Evolutionary conservation across 495 filamentous ascomycete genomes (phyloP), one percentile per base, ranked within the genome.

Genomic region (Trichoderma erinaceum): DNA sequence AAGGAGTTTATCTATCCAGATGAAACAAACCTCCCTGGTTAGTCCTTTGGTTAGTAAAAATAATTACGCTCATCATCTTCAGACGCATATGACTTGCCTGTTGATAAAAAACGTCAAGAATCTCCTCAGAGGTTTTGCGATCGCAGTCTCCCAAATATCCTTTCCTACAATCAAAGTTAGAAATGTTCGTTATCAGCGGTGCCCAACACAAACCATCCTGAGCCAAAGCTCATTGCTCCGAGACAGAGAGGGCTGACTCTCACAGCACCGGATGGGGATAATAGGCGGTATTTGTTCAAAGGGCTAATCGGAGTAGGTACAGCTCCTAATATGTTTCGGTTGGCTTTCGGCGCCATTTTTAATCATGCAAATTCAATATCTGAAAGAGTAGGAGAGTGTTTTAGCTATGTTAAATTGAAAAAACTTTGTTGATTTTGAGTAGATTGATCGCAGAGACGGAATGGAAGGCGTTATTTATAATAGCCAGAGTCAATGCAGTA

Each of bases 81-180:
- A 29, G 29, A 29, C 29, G 29, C 29, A 29, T 29, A 29, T 29
- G 66, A 67, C 71, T 66, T 25, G 71, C 90, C 29, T 84, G 77
- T 11, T 82, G 78, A 64, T 86, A 86, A 79, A 85, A 90, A 72
- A 79, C 84, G 73, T 92, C 89, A 44, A 93, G 79, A 41, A 93
- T 86, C 56, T 79, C 76, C 68, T 89, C 86, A 16, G 83, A 78
- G 1, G 78, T 83, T 48, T 88, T 81, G 69, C 90, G 85, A 71
- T 79, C 80, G 69, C 87, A 88, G 70, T 78, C 78, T 32, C 89
- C 89, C 76, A 90, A 79, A 66, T 73, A 75, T 0, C 73, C 70
- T 44, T 76, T 75, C 75, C 73, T 78, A 64, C 41, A 29, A 25
- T 21, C 15, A 25, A n/a, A n/a, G 4, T 43, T 32, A 65, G 41